Conservation (phyloP, 2,329 filamentous ascomycete species). For the Hymenoscyphus fructigenus region DNA sequence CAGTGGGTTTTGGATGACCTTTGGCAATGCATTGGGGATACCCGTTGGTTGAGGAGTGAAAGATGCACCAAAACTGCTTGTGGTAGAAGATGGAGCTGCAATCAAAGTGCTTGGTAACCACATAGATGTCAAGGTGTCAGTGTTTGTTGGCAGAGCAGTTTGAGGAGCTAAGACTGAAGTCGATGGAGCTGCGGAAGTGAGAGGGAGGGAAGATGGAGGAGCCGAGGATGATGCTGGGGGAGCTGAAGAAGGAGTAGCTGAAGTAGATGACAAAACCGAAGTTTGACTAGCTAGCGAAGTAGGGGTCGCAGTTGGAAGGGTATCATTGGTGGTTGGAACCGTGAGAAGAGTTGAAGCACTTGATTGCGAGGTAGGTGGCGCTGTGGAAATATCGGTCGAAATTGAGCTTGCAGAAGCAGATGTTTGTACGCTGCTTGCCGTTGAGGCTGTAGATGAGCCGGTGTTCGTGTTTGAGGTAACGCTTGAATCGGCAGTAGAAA, state of each 20-base stretch:
- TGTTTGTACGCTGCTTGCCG: background rate
- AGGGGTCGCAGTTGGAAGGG: slow-evolving; percentile 11
- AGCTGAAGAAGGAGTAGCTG: slow-evolving; percentile 1
- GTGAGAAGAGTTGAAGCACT: background rate
- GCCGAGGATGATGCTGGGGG: slow-evolving; percentile 9
- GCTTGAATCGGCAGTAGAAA: background rate
- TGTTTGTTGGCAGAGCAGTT: slow-evolving; percentile 27
- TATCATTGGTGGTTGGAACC: slow-evolving; percentile 12
- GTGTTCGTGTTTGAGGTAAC: background rate
- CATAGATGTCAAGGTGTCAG: slow-evolving; percentile 28
- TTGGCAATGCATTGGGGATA: slow-evolving; percentile 28
- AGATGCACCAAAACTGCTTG: slow-evolving; percentile 17
- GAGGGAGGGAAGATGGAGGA: slow-evolving; percentile 5
- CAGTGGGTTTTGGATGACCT: slow-evolving; percentile 33
- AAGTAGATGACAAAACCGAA: slow-evolving; percentile 1
- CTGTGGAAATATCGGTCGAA: background rate
- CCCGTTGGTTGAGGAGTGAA: slow-evolving; percentile 27
- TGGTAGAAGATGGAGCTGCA: slow-evolving; percentile 24
- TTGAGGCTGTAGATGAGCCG: background rate
- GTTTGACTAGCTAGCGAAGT: slow-evolving; percentile 11
- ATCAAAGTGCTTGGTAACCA: slow-evolving; percentile 33
- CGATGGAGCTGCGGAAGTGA: slow-evolving; percentile 13
- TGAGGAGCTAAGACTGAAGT: slow-evolving; percentile 6
- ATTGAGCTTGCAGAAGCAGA: slow-evolving; percentile 1
- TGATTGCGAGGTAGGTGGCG: background rate